Percentiles rank a stretch among this genome's conserved stretches.
Evolutionary conservation across 495 filamentous ascomycete genomes (phyloP).

Genomic region (Chlorociboria aeruginascens): DNA sequence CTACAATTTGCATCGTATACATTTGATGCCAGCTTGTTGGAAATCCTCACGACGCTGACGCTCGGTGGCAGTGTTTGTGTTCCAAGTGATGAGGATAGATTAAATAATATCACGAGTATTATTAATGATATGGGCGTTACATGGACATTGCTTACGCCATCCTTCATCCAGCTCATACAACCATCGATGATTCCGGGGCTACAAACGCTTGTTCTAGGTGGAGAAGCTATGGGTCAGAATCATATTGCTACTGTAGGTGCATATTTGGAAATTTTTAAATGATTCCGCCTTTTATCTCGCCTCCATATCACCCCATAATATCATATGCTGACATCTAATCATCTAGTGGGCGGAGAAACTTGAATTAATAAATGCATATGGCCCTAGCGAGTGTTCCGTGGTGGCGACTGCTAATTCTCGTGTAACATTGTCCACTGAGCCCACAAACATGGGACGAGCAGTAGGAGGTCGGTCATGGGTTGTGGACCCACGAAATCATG

Average conservation of each 20-base stretch:
- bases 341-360: slow-evolving; percentile 36
- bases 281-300: too few relatives aligned
- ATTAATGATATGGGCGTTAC: slow-evolving; percentile 26
- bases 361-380: slow-evolving; percentile 44
- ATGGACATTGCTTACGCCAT: slow-evolving; percentile 29
- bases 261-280: too few relatives aligned
- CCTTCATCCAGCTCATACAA: slow-evolving; percentile 28
- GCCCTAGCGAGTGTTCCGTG: slow-evolving; percentile 31
- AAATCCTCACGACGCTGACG: slow-evolving; percentile 68
- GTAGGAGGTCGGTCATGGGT: slow-evolving; percentile 41
- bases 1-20: slow-evolving; percentile 21
- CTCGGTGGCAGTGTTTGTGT: slow-evolving; percentile 44
- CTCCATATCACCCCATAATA: too few relatives aligned
- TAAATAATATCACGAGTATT: slow-evolving; percentile 26
- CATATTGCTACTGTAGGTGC: slow-evolving; percentile 27
- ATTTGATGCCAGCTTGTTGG: slow-evolving; percentile 76
- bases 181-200: slow-evolving; percentile 34
- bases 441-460: slow-evolving; percentile 20
- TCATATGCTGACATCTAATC: too few relatives aligned
- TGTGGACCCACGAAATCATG: slow-evolving; percentile 38
- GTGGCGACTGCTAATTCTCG: slow-evolving; percentile 19
- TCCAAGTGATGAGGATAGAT: slow-evolving; percentile 28
- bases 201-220: slow-evolving; percentile 34
- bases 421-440: slow-evolving; percentile 21
- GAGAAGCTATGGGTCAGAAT: slow-evolving; percentile 44